These are phyloP conservation scores for Fusarium sp. DNA, from an alignment of 2,329 filamentous ascomycete genomes.

Conservation along the genomic window DNA sequence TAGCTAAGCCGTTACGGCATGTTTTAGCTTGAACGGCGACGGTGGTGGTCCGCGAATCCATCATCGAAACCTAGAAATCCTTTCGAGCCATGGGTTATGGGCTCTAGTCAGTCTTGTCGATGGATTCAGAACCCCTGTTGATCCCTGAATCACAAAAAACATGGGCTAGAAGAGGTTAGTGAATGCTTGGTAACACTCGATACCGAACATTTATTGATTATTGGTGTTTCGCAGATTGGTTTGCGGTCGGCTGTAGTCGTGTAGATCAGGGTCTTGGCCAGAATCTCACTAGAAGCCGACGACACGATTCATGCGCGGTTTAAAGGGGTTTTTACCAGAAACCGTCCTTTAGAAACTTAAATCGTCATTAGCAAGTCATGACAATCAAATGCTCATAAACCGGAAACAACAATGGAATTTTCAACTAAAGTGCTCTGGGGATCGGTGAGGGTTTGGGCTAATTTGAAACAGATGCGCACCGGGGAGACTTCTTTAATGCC, in stretches of 20 bases:
- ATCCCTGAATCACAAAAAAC: constrained; percentile 38
- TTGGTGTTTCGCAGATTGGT: background rate
- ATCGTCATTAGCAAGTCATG: constrained; percentile 2
- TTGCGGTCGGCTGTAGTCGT: background rate
- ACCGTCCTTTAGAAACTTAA: constrained; percentile 12
- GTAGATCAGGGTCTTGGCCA: constrained; percentile 32
- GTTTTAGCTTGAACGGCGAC: constrained; percentile 4
- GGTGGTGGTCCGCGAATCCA: background rate
- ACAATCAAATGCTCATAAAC: background rate
- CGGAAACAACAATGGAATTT: constrained; percentile 6
- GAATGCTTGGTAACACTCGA: constrained; percentile 29
- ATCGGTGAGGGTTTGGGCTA: constrained; percentile 41
- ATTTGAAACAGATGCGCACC: constrained; percentile 49
- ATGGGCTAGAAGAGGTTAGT: constrained; percentile 23
- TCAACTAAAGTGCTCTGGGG: background rate
- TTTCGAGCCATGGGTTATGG: background rate
- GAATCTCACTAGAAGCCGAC: background rate
- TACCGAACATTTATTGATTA: constrained; percentile 11
- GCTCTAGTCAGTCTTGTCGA: background rate
- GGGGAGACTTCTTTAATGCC: constrained; percentile 32
- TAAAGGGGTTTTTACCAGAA: constrained; percentile 18
- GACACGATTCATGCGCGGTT: constrained; percentile 25
- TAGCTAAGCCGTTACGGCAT: constrained; percentile 2
- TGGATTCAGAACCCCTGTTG: constrained; percentile 33
- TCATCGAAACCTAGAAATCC: too few relatives aligned